phyloP scores from a whole-genome alignment of 345 rosid genomes.

The Gossypium bickii region DNA sequence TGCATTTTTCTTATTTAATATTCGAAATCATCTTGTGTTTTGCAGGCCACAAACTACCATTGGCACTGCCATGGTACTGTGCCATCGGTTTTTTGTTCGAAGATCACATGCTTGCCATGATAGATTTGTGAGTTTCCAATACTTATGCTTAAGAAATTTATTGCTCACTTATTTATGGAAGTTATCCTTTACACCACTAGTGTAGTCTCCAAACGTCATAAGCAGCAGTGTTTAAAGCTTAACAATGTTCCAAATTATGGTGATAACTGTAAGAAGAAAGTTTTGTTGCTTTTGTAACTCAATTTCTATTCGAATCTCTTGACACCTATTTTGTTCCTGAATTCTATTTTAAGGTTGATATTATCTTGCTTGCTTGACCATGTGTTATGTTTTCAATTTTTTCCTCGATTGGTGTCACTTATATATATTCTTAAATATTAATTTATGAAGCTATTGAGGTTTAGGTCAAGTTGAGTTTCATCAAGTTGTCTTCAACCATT shows the following conservation, averaged over 20 bases:
- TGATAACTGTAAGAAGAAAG: not conserved
- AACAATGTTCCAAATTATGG: not conserved
- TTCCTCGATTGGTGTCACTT: not conserved
- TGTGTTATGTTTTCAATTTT: not conserved
- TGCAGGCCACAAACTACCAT: constrained; percentile 73
- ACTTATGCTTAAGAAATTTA: not conserved
- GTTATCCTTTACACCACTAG: not conserved
- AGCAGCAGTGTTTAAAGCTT: not conserved
- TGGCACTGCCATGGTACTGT: constrained; percentile 77
- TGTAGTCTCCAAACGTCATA: not conserved
- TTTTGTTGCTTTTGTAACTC: not conserved
- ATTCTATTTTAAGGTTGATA: not conserved
- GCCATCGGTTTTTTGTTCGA: constrained; percentile 75
- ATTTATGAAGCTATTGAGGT: not conserved
- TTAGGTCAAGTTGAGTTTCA: constrained; percentile 3
- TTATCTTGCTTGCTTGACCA: not conserved
- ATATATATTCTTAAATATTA: not conserved
- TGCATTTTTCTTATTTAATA: not conserved
- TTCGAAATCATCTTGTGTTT: not conserved
- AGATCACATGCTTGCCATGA: constrained; percentile 82
- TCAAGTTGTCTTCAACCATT: not conserved
- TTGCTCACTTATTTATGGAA: not conserved
- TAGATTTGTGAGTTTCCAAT: constrained; percentile 59
- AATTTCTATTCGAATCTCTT: not conserved
- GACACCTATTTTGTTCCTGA: not conserved